Evolutionary conservation across 768 basidiomycete species (phyloP).

Genomic region (Tephrocybe sp.): DNA sequence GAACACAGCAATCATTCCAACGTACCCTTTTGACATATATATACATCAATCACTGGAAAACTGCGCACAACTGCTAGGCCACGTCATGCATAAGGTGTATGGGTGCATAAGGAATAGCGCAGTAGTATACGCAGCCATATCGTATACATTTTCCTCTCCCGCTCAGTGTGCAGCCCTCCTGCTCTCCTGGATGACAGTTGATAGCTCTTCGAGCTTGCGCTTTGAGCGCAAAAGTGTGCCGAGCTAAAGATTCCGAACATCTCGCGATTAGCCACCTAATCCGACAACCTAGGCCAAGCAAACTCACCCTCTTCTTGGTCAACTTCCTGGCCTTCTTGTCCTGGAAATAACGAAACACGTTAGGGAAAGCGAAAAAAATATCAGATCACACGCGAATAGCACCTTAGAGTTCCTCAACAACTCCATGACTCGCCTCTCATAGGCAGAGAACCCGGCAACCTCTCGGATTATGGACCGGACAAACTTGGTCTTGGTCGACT

Average conservation of each 20-base stretch:
- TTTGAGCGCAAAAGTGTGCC: conserved; percentile 98
- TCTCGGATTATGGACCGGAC: conserved; percentile 93
- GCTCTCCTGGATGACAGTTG: conserved; percentile 90
- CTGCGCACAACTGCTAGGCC: background rate
- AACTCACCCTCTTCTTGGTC: conserved; percentile 95
- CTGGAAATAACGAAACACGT: conserved; percentile 35
- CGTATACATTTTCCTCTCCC: conserved; percentile 2
- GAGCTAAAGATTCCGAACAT: conserved; percentile 51
- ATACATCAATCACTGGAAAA: background rate
- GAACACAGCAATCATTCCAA: conserved; percentile 5
- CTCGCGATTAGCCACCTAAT: conserved; percentile 2
- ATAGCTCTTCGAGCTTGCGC: conserved; percentile 97
- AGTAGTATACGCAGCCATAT: conserved; percentile 3
- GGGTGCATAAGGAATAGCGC: conserved; percentile 3
- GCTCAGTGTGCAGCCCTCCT: conserved; percentile 63
- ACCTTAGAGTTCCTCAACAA: conserved; percentile 97
- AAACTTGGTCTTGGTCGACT: conserved; percentile 89
- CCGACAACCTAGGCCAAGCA: conserved; percentile 19
- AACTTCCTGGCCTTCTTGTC: conserved; percentile 99
- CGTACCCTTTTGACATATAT: too few relatives aligned
- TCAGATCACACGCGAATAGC: conserved; percentile 24
- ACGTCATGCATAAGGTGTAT: conserved; percentile 3
- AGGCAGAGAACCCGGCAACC: conserved; percentile 96
- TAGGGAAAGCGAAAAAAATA: background rate
- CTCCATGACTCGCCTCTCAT: conserved; percentile 98